These are phyloP conservation scores for Cornus suecica DNA, from an alignment of 148 eudicot genomes.

Conservation along the genomic window DNA sequence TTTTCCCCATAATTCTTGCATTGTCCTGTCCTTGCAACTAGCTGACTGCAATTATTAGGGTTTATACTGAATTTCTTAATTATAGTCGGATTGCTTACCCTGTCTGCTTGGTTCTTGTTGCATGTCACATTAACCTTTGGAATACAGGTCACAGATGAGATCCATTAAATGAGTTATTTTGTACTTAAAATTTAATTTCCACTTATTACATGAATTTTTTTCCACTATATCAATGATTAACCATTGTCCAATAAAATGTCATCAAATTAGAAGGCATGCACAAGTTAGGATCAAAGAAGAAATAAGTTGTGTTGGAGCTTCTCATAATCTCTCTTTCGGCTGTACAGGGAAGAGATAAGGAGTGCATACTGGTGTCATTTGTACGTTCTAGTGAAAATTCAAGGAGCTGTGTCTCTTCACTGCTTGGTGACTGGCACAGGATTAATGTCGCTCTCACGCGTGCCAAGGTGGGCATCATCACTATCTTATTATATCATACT, in stretches of 20 bases:
- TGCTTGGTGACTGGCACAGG: conserved; percentile 99
- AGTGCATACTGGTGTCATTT: conserved; percentile 87
- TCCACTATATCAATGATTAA: background rate
- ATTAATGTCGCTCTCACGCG: conserved; percentile 94
- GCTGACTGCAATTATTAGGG: too few relatives aligned
- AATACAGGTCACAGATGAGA: background rate
- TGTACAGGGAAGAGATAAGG: conserved; percentile 92
- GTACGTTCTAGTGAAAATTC: conserved; percentile 71
- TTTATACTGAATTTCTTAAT: too few relatives aligned
- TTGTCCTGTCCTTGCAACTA: too few relatives aligned
- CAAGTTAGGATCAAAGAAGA: background rate
- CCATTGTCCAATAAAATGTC: background rate
- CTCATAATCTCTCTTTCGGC: conserved; percentile 2
- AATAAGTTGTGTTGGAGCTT: too few relatives aligned
- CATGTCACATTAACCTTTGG: background rate
- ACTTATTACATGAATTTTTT: background rate
- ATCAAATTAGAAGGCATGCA: background rate
- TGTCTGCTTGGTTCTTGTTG: background rate
- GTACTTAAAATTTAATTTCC: background rate
- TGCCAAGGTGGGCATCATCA: conserved; percentile 65
- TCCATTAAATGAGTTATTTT: background rate
- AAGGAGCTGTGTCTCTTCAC: conserved; percentile 63
- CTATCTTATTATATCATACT: background rate
- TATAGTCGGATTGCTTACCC: too few relatives aligned
- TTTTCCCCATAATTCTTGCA: too few relatives aligned